Evolutionary conservation across 768 basidiomycete genomes (phyloP), one percentile per base, ranked within the genome.

Genomic region (Podaxis sp.): DNA sequence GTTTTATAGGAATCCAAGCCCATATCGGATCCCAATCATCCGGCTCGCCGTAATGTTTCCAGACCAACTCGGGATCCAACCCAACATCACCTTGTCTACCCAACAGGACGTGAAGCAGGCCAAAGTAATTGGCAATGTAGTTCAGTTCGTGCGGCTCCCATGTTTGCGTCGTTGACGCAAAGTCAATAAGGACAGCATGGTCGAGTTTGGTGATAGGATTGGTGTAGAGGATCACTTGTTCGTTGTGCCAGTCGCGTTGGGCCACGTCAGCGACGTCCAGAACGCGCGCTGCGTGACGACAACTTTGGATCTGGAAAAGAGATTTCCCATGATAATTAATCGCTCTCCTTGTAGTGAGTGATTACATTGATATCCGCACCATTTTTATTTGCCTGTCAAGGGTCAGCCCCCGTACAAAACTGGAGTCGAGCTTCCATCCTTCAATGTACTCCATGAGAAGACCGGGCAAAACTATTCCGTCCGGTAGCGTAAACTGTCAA

Each of bases 191-290:
- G 49, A 68, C 67, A 47, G 57, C 60, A 50, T 66, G 63, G 55
- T 66, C 61, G 24, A 55, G 11, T 3, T 64, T 56, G 38, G 67
- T 64, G 3, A 3, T 55, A 29, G 65, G 63, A 25, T 66, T 63
- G 19, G 64, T 63, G 41, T 60, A 50, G 29, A 67, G 52, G 24
- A 67, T 43, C 8, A 67, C 52, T 57, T 67, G 67, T 38, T 63
- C 65, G 11, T 2, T 24, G 62, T 70, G 70, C 70, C 70, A 71
- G 64, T 71, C 70, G n/a, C 43, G 58, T 64, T 71, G 70, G 29
- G 24, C 56, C 50, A 71, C 46, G 51, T 69, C 68, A n/a, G 65
- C 66, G 19, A 68, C 33, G 37, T 71, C 69, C 27, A 71, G 67
- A 53, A 71, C 65, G 38, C 70, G 69, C 12, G 43, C 55, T 55